A percentile compares a stretch with the other conserved stretches of the same genome.
Conservation (phyloP, 495 filamentous ascomycete species). For the Annulohypoxylon moriforme region DNA sequence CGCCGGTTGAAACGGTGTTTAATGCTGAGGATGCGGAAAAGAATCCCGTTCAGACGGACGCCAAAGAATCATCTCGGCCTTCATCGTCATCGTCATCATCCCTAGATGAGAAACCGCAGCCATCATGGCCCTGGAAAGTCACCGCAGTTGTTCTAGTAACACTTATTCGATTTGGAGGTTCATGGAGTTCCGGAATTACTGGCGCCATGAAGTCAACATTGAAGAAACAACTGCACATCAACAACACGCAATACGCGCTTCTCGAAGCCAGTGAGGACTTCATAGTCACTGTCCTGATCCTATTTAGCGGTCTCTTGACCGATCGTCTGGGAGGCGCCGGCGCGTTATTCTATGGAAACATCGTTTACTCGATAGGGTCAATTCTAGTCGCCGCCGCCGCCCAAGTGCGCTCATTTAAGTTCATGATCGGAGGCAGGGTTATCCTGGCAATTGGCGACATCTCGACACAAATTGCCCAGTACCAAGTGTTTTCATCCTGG, state of each 20-base stretch:
- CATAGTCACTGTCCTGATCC: background rate
- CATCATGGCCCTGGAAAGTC: background rate
- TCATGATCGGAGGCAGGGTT: background rate
- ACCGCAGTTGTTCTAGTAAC: background rate
- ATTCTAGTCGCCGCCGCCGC: background rate
- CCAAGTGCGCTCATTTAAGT: background rate
- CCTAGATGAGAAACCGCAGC: background rate
- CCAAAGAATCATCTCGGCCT: background rate
- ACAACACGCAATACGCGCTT: background rate
- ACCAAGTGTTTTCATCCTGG: constrained; percentile 2
- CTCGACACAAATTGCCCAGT: background rate
- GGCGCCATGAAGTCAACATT: background rate
- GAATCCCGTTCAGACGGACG: background rate
- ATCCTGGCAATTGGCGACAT: background rate
- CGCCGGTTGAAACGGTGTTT: background rate
- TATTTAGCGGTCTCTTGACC: background rate
- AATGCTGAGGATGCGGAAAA: background rate
- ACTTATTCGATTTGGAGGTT: background rate
- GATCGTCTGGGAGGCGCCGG: background rate
- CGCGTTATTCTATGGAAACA: background rate
- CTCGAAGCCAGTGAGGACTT: constrained; percentile 1
- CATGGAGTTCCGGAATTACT: background rate
- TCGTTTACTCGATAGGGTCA: background rate
- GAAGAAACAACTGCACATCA: background rate
- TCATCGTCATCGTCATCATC: background rate